Evolutionary conservation across 495 filamentous ascomycete species (phyloP).

Genomic region (Neurospora sp.): DNA sequence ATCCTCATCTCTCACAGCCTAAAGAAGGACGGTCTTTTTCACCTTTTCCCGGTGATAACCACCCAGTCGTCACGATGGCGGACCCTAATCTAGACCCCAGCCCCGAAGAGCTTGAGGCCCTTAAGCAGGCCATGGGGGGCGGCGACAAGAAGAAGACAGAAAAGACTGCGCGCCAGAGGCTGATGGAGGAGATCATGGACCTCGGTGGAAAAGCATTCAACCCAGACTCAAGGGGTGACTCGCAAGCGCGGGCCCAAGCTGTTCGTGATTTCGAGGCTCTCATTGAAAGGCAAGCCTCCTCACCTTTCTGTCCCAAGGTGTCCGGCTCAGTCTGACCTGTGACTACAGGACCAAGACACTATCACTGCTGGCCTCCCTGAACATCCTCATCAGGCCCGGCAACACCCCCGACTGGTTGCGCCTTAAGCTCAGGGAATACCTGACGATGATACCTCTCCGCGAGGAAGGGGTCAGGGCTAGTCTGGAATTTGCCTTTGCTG

Average conservation of each 20-base stretch:
- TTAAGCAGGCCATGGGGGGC: background rate
- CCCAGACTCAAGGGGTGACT: conserved; percentile 19
- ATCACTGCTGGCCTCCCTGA: conserved; percentile 34
- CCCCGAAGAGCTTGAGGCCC: background rate
- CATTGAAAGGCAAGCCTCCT: conserved; percentile 28
- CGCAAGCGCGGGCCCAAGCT: conserved; percentile 17
- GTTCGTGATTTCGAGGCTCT: conserved; percentile 26
- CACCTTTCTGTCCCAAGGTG: background rate
- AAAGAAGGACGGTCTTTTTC: background rate
- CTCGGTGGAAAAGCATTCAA: conserved; percentile 30
- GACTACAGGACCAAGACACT: conserved; percentile 31
- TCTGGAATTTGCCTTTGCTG: conserved; percentile 59
- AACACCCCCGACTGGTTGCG: conserved; percentile 38
- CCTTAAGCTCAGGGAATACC: conserved; percentile 40
- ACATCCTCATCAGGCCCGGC: conserved; percentile 34
- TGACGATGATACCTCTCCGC: conserved; percentile 57
- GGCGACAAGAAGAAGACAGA: background rate
- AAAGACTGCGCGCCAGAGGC: conserved; percentile 14
- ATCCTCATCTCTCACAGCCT: background rate
- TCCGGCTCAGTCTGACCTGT: conserved; percentile 17
- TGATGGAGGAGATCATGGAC: conserved; percentile 26
- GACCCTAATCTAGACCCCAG: background rate
- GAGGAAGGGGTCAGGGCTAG: conserved; percentile 54
- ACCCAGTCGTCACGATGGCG: background rate
- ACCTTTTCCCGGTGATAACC: background rate